Evolutionary conservation across 257 asterid genomes (phyloP).

Genomic region (Perilla frutescens): DNA sequence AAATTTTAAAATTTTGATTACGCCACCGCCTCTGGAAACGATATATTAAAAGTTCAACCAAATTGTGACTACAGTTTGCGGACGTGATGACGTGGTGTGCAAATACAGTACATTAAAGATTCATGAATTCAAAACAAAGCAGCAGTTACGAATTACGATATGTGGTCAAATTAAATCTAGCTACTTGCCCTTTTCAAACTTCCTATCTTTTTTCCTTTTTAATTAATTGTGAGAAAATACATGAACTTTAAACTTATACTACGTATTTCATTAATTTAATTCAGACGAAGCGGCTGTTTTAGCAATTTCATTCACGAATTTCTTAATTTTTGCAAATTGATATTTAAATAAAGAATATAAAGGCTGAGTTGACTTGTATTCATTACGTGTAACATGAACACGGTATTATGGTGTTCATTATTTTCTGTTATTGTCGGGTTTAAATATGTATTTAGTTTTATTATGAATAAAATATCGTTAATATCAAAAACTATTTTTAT

Average conservation of each 20-base stretch:
- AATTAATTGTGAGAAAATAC: not conserved
- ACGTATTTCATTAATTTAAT: not conserved
- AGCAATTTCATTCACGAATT: not conserved
- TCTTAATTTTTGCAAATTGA: not conserved
- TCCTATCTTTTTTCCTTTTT: too few relatives aligned
- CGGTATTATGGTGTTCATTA: too few relatives aligned
- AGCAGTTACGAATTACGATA: constrained; percentile 22
- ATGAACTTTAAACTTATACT: not conserved
- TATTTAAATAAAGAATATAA: not conserved
- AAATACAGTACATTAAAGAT: not conserved
- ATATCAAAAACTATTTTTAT: too few relatives aligned
- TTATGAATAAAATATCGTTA: too few relatives aligned
- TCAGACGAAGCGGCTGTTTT: not conserved
- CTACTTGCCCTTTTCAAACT: too few relatives aligned
- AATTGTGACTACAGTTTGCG: constrained; percentile 24
- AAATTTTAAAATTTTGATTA: too few relatives aligned
- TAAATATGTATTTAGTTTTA: too few relatives aligned
- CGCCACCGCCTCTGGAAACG: too few relatives aligned
- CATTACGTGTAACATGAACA: too few relatives aligned
- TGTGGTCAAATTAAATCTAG: constrained; percentile 18
- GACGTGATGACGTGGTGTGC: not conserved
- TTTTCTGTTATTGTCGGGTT: too few relatives aligned
- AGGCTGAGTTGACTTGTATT: not conserved
- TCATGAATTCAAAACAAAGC: constrained; percentile 26
- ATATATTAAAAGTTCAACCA: constrained; percentile 11